phyloP scores from a whole-genome alignment of 352 stramenopile genomes.

The Phytophthora quininea region DNA sequence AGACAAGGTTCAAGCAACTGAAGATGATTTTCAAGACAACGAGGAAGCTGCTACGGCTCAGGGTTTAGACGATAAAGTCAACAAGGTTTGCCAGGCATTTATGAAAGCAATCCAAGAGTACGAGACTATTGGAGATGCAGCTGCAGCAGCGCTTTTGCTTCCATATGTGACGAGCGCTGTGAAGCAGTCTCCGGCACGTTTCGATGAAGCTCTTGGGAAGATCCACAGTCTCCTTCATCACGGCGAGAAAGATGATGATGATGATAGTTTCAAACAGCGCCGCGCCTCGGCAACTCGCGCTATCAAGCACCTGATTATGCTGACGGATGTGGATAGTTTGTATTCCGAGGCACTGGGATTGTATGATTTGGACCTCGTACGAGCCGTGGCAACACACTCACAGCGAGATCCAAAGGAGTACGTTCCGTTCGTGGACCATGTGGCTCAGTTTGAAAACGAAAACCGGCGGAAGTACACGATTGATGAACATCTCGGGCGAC shows the following conservation, averaged over 20 bases:
- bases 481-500: constrained; percentile 54
- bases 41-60: neutral
- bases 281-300: constrained; percentile 45
- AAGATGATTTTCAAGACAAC: constrained; percentile 4
- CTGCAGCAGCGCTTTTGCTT: constrained; percentile 51
- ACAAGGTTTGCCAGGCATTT: constrained; percentile 57
- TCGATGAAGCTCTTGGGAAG: constrained; percentile 43
- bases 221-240: constrained; percentile 42
- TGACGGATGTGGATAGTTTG: constrained; percentile 70
- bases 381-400: constrained; percentile 64
- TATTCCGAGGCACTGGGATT: constrained; percentile 69
- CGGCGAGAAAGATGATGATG: constrained; percentile 1
- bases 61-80: constrained; percentile 45
- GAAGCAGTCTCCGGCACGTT: constrained; percentile 68
- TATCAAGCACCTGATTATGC: constrained; percentile 78
- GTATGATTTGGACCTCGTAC: constrained; percentile 73
- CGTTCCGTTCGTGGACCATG: constrained; percentile 62
- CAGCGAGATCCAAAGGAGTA: constrained; percentile 80
- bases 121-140: constrained; percentile 14
- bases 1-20: constrained; percentile 1
- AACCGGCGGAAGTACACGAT: constrained; percentile 63
- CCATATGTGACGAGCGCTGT: constrained; percentile 70
- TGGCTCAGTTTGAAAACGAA: constrained; percentile 41
- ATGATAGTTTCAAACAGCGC: neutral
- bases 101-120: constrained; percentile 44